Conservation (phyloP, 495 filamentous ascomycete species). For the Recurvomyces mirabilis region DNA sequence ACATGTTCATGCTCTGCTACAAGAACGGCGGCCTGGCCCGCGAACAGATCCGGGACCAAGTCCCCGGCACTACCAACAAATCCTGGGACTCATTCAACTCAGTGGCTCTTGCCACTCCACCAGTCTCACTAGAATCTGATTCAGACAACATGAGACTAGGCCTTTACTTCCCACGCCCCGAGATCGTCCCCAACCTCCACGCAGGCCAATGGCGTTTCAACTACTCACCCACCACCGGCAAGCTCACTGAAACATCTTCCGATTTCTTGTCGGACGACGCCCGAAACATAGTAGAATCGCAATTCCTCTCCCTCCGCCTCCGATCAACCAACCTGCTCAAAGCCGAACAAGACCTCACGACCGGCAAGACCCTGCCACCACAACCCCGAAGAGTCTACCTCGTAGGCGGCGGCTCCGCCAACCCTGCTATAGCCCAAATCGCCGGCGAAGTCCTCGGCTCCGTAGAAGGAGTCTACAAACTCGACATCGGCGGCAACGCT, state of each 20-base stretch:
- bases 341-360: slow-evolving; percentile 33
- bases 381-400: slow-evolving; percentile 88
- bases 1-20: slow-evolving; percentile 98
- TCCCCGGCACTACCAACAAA: slow-evolving; percentile 41
- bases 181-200: slow-evolving; percentile 84
- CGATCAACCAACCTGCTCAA: slow-evolving; percentile 63
- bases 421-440: slow-evolving; percentile 71
- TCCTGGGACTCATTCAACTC: slow-evolving; percentile 72
- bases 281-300: slow-evolving; percentile 83
- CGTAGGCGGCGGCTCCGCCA: slow-evolving; percentile 80
- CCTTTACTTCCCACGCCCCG: slow-evolving; percentile 85
- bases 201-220: slow-evolving; percentile 77
- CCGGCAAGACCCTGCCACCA: slow-evolving; percentile 45
- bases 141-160: slow-evolving; percentile 63
- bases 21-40: slow-evolving; percentile 93
- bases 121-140: slow-evolving; percentile 47
- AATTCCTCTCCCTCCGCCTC: slow-evolving; percentile 79
- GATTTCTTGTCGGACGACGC: slow-evolving; percentile 51
- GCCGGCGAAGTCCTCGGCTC: slow-evolving; percentile 82
- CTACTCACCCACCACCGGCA: slow-evolving; percentile 39
- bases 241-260: slow-evolving; percentile 22
- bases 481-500: slow-evolving; percentile 92
- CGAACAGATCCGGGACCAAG: slow-evolving; percentile 69
- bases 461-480: slow-evolving; percentile 74
- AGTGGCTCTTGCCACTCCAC: slow-evolving; percentile 48